These are phyloP conservation scores for Candida endomychidarum DNA, from an alignment of 805 yeast genomes.

Conservation along the genomic window DNA sequence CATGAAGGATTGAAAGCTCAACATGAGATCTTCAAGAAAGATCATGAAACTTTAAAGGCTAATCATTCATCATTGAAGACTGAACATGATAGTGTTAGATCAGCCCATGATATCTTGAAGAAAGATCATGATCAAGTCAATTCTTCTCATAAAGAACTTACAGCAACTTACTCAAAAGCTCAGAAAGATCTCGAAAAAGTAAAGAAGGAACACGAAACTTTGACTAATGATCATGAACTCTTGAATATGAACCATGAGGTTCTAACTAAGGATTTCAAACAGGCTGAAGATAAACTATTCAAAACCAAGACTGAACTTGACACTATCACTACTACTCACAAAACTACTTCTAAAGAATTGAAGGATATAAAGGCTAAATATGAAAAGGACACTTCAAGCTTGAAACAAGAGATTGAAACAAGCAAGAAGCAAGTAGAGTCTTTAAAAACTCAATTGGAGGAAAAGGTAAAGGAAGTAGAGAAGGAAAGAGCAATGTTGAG, in stretches of 20 bases:
- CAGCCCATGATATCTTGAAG: too few species aligned
- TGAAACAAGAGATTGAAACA: conserved; percentile 15
- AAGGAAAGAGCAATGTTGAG: conserved; percentile 48
- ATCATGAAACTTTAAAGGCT: background rate
- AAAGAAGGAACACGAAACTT: background rate
- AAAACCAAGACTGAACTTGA: conserved; percentile 3
- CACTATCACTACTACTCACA: background rate
- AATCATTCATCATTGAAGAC: too few species aligned
- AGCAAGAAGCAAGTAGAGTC: conserved; percentile 27
- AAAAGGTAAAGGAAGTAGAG: conserved; percentile 47
- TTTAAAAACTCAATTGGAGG: conserved; percentile 33
- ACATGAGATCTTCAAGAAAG: background rate
- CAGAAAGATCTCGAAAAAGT: background rate
- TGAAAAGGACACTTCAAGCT: conserved; percentile 6
- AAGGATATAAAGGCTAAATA: conserved; percentile 4
- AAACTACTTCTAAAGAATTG: conserved; percentile 5
- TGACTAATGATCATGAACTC: background rate
- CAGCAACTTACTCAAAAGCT: too few species aligned
- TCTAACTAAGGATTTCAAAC: background rate
- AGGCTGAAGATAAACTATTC: background rate
- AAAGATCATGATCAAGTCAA: conserved; percentile 1
- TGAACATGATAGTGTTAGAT: background rate
- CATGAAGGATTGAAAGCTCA: background rate
- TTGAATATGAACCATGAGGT: background rate
- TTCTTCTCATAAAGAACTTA: background rate